phyloP scores from a whole-genome alignment of 1,284 basidiomycete species.

The Entoloma clypeatum region DNA sequence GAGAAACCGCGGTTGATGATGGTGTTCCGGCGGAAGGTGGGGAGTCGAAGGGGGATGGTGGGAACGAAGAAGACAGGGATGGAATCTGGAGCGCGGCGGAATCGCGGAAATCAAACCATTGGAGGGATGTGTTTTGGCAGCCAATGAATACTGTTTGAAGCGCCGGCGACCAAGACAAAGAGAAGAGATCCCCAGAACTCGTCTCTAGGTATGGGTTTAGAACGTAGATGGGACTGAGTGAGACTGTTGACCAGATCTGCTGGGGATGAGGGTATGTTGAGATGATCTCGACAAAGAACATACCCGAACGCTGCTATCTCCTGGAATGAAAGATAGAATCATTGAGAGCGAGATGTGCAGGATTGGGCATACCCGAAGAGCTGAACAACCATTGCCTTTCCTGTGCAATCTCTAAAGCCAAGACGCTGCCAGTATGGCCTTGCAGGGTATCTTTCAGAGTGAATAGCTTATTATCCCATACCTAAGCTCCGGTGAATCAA shows the following conservation, averaged over 20 bases:
- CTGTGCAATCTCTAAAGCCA: slow-evolving; percentile 76
- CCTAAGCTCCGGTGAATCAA: slow-evolving; percentile 41
- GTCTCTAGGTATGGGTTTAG: slow-evolving; percentile 83
- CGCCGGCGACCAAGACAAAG: slow-evolving; percentile 73
- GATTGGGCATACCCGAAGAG: slow-evolving; percentile 57
- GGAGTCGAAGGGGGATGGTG: slow-evolving; percentile 19
- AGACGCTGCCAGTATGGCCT: slow-evolving; percentile 84
- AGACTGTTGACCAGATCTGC: slow-evolving; percentile 82
- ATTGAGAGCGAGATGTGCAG: slow-evolving; percentile 3
- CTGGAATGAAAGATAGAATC: slow-evolving; percentile 34
- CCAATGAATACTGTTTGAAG: slow-evolving; percentile 82
- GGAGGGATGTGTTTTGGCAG: slow-evolving; percentile 86
- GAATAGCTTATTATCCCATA: slow-evolving; percentile 77
- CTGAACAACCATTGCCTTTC: slow-evolving; percentile 85
- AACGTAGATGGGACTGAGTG: slow-evolving; percentile 70
- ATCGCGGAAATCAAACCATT: slow-evolving; percentile 70
- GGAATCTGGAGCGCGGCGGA: slow-evolving; percentile 7
- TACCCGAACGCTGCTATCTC: slow-evolving; percentile 83
- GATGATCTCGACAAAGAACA: slow-evolving; percentile 21
- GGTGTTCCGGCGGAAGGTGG: slow-evolving; percentile 34
- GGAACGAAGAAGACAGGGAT: slow-evolving; percentile 19
- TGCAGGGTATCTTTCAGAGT: slow-evolving; percentile 68
- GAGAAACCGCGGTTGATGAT: slow-evolving; percentile 31
- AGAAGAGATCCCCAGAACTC: slow-evolving; percentile 88
- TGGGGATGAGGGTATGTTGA: slow-evolving; percentile 15